Evolutionary conservation across 1,284 basidiomycete genomes (phyloP), one percentile per base, ranked within the genome.

Genomic region (Ganoderma meredithae): DNA sequence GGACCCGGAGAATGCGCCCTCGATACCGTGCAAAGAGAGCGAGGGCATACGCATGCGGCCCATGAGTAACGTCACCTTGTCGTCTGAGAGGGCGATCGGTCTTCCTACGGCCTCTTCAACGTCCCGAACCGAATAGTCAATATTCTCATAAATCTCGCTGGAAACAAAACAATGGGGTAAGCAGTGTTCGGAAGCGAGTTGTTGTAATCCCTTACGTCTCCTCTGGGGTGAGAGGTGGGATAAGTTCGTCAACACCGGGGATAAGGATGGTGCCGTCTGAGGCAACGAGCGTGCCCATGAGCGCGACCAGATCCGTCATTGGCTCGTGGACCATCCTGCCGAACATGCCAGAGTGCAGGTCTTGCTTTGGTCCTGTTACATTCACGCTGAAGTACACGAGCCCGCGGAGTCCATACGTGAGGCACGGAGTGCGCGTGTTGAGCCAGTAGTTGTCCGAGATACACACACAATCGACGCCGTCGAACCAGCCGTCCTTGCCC

Each of bases 1-100:
- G 0, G 88, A 86, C 6, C 92, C 94, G 69, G 90, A 94, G 85
- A 99, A 99, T 5, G 97, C 98, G 66, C 98, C 97, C 81, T 99
- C 96, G 76, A 99, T 97, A 33, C 97, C 98, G 81, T 99, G 97
- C 19, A 99, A 82, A 2, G 95, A 97, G 69, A 99, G 86, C 70
- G 91, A 94, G 1, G 96, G 95, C 80, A 91, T 88, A 61, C 92
- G 87, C 94, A 95, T 95, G 73, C 95, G 90, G 43, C 91, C 94
- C 95, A 97, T 98, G 61, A 98, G 83, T 3, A 95, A 91, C n/a
- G 86, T 83, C 40, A 91, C 89, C 79, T 96, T 97, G 80, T 97
- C 92, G 12, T 89, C 83, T 3, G 90, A 92, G 61, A 99, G 79
- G 0, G 95, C 91, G 69, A 94, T 92, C 69, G 87, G 76, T 36